Base-by-base conservation (phyloP, 257 asterid species). In the Avicennia marina region DNA sequence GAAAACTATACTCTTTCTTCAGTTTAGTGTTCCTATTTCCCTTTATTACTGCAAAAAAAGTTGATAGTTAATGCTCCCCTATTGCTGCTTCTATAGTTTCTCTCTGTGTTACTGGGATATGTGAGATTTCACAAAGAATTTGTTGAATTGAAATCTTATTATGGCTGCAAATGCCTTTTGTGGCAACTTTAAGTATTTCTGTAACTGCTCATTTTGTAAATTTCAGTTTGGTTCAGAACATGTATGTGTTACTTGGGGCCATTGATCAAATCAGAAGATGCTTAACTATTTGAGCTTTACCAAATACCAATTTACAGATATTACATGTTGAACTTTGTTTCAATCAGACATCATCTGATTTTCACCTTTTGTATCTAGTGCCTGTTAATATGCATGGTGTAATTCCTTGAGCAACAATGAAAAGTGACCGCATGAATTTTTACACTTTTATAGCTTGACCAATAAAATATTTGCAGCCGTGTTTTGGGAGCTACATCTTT, bases 401-500 rank as follows among this genome's bases (percentile, higher is more conserved):
- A 32, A 29, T 11, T 44, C 15, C 44, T 48, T 24, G 18, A 47
- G 24, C 24, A 62, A 64, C 51, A 45, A 15, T 45, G 49, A 42
- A 43, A 53, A 63, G 46, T 47, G 36, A 45, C 54, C 54, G 32
- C 21, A 24, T 59, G 56, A 64, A 11, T 45, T 21, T 56, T 18
- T 45, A 10, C 10, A 25, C 43, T 40, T 31, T 51, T 21, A 54
- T 58, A 57, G 29, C 53, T 65, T 61, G 40, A 58, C 40, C 33
- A 11, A 3, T 52, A 19, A 32, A 50, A 65, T 54, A 65, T 53
- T 50, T 76, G 78, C 91, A 90, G 98, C 71, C 78, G 75, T 9
- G 67, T 81, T 38, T 64, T 87, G 65, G 93, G 98, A 53, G 94
- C 87, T 69, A 79, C 90, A 19, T 81, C 87, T 29, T 63, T 90